phyloP scores from a whole-genome alignment of 208 protist genomes.

The Trypanosoma lewisi region DNA sequence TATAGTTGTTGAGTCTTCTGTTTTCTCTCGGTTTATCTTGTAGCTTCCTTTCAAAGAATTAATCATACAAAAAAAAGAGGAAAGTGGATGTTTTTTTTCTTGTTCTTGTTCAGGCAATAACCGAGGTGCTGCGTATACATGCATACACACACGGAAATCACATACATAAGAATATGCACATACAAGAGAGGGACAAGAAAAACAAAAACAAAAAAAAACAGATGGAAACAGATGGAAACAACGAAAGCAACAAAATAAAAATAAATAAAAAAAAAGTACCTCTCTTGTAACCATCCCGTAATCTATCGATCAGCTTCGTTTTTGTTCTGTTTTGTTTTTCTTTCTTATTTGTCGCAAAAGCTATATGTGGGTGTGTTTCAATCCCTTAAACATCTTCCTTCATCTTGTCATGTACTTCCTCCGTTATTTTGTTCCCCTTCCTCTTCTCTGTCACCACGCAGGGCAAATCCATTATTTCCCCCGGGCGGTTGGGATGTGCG shows the following conservation, averaged over 20 bases:
- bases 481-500: conserved; percentile 37
- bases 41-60: neutral
- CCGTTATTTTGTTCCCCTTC: neutral
- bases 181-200: conserved; percentile 3
- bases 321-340: neutral
- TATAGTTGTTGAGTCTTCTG: neutral
- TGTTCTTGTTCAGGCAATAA: neutral
- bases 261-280: neutral
- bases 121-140: too few species aligned
- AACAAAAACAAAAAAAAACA: conserved; percentile 16
- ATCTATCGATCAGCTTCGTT: neutral
- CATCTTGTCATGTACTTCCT: neutral
- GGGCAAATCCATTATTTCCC: neutral
- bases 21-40: neutral
- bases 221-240: conserved; percentile 1
- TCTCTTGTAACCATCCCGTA: neutral
- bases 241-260: neutral
- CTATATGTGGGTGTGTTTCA: too few species aligned
- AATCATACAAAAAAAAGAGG: neutral
- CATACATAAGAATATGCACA: conserved; percentile 12
- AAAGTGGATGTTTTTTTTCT: neutral
- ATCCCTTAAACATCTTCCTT: neutral
- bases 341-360: neutral
- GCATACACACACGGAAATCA: neutral
- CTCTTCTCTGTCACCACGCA: neutral